These are phyloP conservation scores for Filobasidium wieringae DNA, from an alignment of 768 basidiomycete genomes.

Conservation along the genomic window DNA sequence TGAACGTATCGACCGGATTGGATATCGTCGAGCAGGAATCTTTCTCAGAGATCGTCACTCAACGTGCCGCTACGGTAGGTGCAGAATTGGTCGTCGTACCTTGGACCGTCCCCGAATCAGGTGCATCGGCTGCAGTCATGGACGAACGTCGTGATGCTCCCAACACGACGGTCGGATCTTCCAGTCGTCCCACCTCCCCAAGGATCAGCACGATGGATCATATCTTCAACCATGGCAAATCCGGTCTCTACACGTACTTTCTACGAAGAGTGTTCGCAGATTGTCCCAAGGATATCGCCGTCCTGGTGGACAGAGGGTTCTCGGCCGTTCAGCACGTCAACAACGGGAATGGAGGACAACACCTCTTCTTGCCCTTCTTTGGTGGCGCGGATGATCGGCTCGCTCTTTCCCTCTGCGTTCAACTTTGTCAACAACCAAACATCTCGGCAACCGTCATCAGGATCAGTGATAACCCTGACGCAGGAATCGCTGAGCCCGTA, in stretches of 20 bases:
- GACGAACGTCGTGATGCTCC: background rate
- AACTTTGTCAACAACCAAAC: constrained; percentile 58
- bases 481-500: constrained; percentile 5
- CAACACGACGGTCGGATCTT: constrained; percentile 1
- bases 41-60: constrained; percentile 55
- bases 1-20: constrained; percentile 57
- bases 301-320: constrained; percentile 70
- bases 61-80: constrained; percentile 48
- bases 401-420: constrained; percentile 66
- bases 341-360: constrained; percentile 43
- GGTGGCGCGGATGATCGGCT: constrained; percentile 89
- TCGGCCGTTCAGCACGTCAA: constrained; percentile 27
- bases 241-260: constrained; percentile 59
- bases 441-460: constrained; percentile 65
- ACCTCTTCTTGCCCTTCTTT: constrained; percentile 78
- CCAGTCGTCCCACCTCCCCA: constrained; percentile 19
- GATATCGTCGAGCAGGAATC: constrained; percentile 65
- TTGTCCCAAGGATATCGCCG: constrained; percentile 61
- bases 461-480: constrained; percentile 35
- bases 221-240: constrained; percentile 51
- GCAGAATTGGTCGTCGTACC: constrained; percentile 73
- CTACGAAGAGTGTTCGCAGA: constrained; percentile 68
- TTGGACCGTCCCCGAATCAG: constrained; percentile 47
- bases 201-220: constrained; percentile 60
- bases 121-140: constrained; percentile 13